phyloP scores from a whole-genome alignment of 2,329 filamentous ascomycete species.

The Nemania sp. region DNA sequence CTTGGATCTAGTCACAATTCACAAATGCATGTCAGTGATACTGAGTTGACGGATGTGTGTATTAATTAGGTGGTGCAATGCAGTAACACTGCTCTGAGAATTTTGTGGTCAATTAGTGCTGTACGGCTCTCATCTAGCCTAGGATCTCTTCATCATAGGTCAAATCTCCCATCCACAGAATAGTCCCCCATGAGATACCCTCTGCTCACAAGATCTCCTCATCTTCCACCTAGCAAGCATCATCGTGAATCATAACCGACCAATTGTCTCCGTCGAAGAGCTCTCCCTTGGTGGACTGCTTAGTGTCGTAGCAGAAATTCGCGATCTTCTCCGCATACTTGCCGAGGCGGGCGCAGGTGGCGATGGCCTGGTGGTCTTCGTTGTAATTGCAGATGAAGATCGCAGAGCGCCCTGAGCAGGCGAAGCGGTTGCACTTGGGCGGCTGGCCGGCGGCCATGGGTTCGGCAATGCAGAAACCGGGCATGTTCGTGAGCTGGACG shows the following conservation, averaged over 20 bases:
- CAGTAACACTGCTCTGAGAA: too few relatives aligned
- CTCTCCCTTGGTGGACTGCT: neutral
- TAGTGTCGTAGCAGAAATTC: slow-evolving; percentile 1
- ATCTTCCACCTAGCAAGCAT: neutral
- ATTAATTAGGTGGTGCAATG: too few relatives aligned
- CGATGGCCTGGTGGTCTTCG: slow-evolving; percentile 3
- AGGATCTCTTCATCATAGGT: too few relatives aligned
- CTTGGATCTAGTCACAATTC: too few relatives aligned
- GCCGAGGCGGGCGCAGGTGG: neutral
- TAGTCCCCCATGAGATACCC: too few relatives aligned
- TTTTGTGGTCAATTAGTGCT: too few relatives aligned
- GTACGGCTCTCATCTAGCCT: too few relatives aligned
- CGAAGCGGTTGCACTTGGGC: slow-evolving; percentile 4
- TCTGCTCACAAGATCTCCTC: neutral
- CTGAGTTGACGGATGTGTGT: too few relatives aligned
- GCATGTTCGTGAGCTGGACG: slow-evolving; percentile 3
- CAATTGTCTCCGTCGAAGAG: slow-evolving; percentile 5
- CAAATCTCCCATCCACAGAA: too few relatives aligned
- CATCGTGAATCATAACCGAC: neutral
- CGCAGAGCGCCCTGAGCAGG: neutral
- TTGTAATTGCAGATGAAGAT: slow-evolving; percentile 15
- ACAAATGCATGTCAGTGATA: too few relatives aligned
- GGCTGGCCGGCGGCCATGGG: neutral
- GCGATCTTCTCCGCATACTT: slow-evolving; percentile 10
- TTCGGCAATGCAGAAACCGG: slow-evolving; percentile 3